Conservation (phyloP, 768 basidiomycete species). For the Tricholoma hemisulphureum region DNA sequence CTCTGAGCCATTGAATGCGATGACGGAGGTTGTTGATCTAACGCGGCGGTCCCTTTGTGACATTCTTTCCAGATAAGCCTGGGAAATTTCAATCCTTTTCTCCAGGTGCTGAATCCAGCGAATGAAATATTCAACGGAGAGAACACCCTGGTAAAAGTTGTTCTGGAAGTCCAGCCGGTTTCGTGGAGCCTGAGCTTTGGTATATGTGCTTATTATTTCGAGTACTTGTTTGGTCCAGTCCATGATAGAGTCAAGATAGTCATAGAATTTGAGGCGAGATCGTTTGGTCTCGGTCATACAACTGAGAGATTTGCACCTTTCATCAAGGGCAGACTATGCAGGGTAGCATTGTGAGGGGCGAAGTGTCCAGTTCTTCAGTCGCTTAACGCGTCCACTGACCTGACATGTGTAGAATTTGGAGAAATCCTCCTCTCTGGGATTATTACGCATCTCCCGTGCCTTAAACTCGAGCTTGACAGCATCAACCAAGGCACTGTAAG, state of each 20-base stretch:
- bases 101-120: not conserved
- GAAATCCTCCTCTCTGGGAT: conserved; percentile 5
- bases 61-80: not conserved
- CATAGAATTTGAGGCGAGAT: not conserved
- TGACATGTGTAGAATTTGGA: not conserved
- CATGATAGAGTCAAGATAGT: not conserved
- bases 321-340: conserved; percentile 2
- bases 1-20: not conserved
- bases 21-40: not conserved
- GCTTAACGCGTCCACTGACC: not conserved
- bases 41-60: not conserved
- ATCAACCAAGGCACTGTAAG: not conserved
- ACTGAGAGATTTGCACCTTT: conserved; percentile 1
- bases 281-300: not conserved
- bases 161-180: not conserved
- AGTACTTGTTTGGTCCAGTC: conserved; percentile 1
- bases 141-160: not conserved
- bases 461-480: conserved; percentile 6
- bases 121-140: not conserved
- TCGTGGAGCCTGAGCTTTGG: not conserved
- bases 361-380: not conserved
- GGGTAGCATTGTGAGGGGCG: not conserved
- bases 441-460: not conserved
- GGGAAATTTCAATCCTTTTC: not conserved
- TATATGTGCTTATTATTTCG: not conserved